phyloP scores from a whole-genome alignment of 768 basidiomycete species.

The Auricularia sp. region DNA sequence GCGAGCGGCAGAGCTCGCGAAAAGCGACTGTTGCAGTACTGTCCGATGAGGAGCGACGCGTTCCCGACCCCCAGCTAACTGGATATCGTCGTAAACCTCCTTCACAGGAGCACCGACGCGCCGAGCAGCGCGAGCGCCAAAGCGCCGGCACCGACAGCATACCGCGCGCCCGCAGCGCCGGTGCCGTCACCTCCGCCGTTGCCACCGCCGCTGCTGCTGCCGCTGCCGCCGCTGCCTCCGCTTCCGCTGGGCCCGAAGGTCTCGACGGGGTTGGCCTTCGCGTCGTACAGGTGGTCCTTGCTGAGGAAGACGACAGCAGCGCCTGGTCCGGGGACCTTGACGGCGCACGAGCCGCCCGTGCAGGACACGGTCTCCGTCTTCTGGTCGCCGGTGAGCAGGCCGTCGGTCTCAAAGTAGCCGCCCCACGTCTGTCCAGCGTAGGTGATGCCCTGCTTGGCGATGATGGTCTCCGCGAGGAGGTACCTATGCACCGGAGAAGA shows the following conservation, averaged over 20 bases:
- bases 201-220: background rate
- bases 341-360: constrained; percentile 40
- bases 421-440: constrained; percentile 76
- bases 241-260: constrained; percentile 29
- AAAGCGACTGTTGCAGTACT: no score
- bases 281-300: constrained; percentile 28
- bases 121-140: no score
- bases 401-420: constrained; percentile 53
- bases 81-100: no score
- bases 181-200: background rate
- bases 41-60: no score
- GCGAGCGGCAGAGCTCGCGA: no score
- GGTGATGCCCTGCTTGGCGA: constrained; percentile 43
- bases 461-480: constrained; percentile 49
- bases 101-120: no score
- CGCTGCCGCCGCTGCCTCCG: background rate
- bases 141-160: no score
- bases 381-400: constrained; percentile 47
- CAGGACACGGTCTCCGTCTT: constrained; percentile 53
- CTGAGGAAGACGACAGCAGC: constrained; percentile 69
- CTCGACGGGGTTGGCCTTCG: constrained; percentile 23
- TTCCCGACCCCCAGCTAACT: no score
- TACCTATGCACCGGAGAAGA: constrained; percentile 31
- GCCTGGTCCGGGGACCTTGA: constrained; percentile 59
- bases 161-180: background rate